These are phyloP conservation scores for Nicotiana sylvestris DNA, from an alignment of 257 asterid species.

Conservation along the genomic window DNA sequence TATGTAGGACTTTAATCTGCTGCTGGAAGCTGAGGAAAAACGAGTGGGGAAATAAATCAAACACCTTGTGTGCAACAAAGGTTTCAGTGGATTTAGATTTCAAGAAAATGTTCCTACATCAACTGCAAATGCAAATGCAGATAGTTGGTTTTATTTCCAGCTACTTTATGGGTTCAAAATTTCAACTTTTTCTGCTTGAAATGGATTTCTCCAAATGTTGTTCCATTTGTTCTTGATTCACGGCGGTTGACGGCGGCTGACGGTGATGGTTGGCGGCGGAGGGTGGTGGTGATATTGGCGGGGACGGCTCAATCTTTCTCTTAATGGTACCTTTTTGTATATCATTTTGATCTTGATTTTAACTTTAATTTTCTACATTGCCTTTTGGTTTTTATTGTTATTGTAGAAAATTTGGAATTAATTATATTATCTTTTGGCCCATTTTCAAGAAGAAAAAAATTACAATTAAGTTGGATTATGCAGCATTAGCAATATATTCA, in stretches of 20 bases:
- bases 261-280: background rate
- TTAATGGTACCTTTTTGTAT: conserved; percentile 12
- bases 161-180: background rate
- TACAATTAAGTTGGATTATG: background rate
- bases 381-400: background rate
- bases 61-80: background rate
- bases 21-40: background rate
- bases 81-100: background rate
- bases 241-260: background rate
- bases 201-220: background rate
- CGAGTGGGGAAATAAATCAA: background rate
- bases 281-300: conserved; percentile 25
- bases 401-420: background rate
- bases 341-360: background rate
- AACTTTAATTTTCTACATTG: background rate
- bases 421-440: background rate
- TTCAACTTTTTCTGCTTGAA: conserved; percentile 1
- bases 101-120: background rate
- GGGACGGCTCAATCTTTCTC: conserved; percentile 76
- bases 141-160: background rate
- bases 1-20: background rate
- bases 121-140: background rate
- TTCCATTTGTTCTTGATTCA: background rate
- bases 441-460: background rate
- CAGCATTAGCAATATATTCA: background rate